phyloP scores from a whole-genome alignment of 1,284 basidiomycete species.

The Kalmanozyma brasiliensis region DNA sequence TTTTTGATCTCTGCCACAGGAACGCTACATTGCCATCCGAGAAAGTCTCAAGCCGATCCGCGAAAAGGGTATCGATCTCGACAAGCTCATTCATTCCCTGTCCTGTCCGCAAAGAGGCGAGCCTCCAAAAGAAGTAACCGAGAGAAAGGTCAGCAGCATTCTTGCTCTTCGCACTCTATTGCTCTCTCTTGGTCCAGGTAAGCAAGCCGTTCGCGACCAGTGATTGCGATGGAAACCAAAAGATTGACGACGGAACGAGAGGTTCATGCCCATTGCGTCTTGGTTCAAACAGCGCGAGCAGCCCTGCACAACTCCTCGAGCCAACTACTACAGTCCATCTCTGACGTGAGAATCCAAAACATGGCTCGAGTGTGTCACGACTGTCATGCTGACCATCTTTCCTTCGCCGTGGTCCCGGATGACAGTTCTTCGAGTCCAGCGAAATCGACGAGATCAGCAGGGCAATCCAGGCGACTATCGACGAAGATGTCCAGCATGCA shows the following conservation, averaged over 20 bases:
- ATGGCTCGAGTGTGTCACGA: too few species aligned
- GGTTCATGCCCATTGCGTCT: background rate
- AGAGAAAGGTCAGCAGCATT: constrained; percentile 79
- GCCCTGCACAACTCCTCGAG: constrained; percentile 75
- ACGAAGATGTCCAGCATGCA: constrained; percentile 73
- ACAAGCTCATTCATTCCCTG: constrained; percentile 77
- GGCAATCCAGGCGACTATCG: constrained; percentile 75
- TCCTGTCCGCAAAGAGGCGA: constrained; percentile 24
- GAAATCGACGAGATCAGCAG: constrained; percentile 75
- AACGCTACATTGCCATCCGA: constrained; percentile 77
- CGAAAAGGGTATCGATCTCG: constrained; percentile 79
- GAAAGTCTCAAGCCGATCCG: constrained; percentile 76
- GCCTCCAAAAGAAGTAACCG: constrained; percentile 72
- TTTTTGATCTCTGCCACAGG: constrained; percentile 55
- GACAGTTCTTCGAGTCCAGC: constrained; percentile 78
- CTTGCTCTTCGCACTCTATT: constrained; percentile 77
- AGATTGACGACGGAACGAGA: background rate
- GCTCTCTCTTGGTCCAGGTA: constrained; percentile 28
- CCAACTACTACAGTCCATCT: constrained; percentile 75
- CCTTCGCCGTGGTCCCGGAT: background rate
- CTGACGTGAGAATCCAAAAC: constrained; percentile 70
- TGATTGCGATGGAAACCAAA: background rate
- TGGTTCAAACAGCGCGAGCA: constrained; percentile 70
- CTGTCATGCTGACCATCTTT: background rate
- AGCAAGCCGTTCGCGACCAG: background rate